Base-by-base conservation (phyloP, 2,329 filamentous ascomycete species). In the Pezicula carpinea region DNA sequence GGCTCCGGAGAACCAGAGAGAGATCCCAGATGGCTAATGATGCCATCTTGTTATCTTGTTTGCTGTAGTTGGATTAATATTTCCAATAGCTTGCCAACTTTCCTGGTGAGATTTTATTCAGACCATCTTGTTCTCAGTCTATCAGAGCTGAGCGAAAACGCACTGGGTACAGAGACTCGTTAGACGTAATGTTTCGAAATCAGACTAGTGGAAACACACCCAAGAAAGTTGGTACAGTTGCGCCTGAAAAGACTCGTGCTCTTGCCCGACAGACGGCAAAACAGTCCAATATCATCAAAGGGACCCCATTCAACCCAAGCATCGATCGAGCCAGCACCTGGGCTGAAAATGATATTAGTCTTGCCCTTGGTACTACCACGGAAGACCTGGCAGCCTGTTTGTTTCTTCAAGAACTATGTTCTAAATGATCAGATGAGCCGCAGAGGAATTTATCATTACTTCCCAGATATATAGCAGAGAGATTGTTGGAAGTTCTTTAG, bases 181-280 rank as follows among this genome's bases (percentile, higher is more conserved):
- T 75, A 42, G 75, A 79, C 53, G 69, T 79, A 52, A 77, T 79
- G 72, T 79, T 80, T 53, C 72, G 76, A 32, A 75, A 80, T 57
- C 74, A 80, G 59, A 79, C 75, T 49, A 40, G 50, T 35, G 41
- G 41, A 18, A 44, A 55, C n/a, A 45, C 33, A 22, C 51, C 18
- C 15, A 5, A 54, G 47, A 38, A 49, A 49, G 2, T 14, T 17
- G 19, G 26, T 11, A 26, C 23, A 26, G 11, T 6, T 26, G 23
- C 23, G 11, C 23, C 2, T 26, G 6, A 26, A 26, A 26, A 26
- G 3, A 26, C 3, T 10, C 23, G 6, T 26, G 23, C 23, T 35
- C 21, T 22, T 2, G 17, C 31, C 6, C 17, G 33, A 14, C 14
- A 6, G 8, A 15, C 36, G 17, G 36, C 38, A 39, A 36, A 21